Evolutionary conservation across 208 protist genomes (phyloP).

Genomic region (Leishmania major): DNA sequence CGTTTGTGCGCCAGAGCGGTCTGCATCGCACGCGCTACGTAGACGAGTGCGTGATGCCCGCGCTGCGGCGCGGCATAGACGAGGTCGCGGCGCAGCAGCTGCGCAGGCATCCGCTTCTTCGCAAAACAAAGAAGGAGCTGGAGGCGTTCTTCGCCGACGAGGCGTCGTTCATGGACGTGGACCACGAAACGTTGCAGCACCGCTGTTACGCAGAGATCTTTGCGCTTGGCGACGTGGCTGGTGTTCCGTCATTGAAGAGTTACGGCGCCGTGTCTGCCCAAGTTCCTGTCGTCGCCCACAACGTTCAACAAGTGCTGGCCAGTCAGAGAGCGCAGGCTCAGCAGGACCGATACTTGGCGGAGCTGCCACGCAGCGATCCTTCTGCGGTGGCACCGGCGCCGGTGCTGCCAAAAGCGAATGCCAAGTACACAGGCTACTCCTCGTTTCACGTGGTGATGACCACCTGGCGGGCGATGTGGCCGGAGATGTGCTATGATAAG

Average conservation of each 20-base stretch:
- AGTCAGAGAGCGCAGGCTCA: slow-evolving; percentile 13
- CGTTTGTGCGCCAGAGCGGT: slow-evolving; percentile 71
- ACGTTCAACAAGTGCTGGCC: slow-evolving; percentile 64
- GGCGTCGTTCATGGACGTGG: slow-evolving; percentile 71
- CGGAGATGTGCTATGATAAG: slow-evolving; percentile 64
- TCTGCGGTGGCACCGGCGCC: neutral
- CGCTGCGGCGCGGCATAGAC: slow-evolving; percentile 7
- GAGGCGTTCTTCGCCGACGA: slow-evolving; percentile 39
- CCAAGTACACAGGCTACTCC: slow-evolving; percentile 70
- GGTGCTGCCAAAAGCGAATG: slow-evolving; percentile 11
- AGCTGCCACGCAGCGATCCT: neutral
- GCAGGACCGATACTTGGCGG: neutral
- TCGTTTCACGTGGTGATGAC: slow-evolving; percentile 86
- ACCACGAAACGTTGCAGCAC: slow-evolving; percentile 79
- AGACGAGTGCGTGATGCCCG: slow-evolving; percentile 35
- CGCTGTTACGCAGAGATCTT: slow-evolving; percentile 73
- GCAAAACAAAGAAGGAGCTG: slow-evolving; percentile 15
- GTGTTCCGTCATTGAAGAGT: slow-evolving; percentile 76
- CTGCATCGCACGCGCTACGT: slow-evolving; percentile 44
- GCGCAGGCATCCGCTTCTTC: neutral
- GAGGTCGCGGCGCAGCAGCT: slow-evolving; percentile 1
- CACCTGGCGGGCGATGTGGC: slow-evolving; percentile 87
- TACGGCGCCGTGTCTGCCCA: slow-evolving; percentile 82
- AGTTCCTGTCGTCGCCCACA: slow-evolving; percentile 84
- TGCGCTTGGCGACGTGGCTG: slow-evolving; percentile 83